A percentile compares a stretch with the other conserved stretches of the same genome.
These are phyloP conservation scores for Diaporthe sp. DNA, from an alignment of 2,329 filamentous ascomycete species.

Conservation along the genomic window DNA sequence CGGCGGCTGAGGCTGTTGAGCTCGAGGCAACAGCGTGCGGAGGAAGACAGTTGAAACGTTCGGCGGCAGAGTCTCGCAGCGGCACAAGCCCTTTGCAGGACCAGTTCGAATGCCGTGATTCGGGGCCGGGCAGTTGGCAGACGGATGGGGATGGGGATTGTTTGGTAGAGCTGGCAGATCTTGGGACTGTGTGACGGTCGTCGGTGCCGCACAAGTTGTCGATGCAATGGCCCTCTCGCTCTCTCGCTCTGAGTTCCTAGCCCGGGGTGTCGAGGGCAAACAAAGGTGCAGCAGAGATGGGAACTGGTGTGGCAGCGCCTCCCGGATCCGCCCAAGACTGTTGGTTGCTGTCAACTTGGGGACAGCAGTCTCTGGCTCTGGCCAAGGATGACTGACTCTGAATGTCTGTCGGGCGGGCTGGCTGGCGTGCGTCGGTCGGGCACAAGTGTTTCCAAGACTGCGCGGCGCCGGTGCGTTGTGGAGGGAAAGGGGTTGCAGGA, in stretches of 20 bases:
- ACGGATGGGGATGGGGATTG: conserved; percentile 16
- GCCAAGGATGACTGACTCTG: conserved; percentile 23
- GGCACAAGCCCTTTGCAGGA: conserved; percentile 24
- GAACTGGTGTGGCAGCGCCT: neutral
- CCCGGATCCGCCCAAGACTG: neutral
- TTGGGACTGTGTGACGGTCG: conserved; percentile 31
- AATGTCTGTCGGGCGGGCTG: conserved; percentile 3
- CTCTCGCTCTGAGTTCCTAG: neutral
- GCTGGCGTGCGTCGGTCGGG: conserved; percentile 30
- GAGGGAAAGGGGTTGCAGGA: conserved; percentile 38
- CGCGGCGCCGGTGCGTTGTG: conserved; percentile 20
- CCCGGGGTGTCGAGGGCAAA: conserved; percentile 5
- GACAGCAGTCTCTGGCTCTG: conserved; percentile 9
- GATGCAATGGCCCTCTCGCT: conserved; percentile 16
- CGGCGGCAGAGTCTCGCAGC: conserved; percentile 23
- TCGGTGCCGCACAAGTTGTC: conserved; percentile 31
- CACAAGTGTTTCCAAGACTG: conserved; percentile 29
- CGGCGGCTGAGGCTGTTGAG: conserved; percentile 15
- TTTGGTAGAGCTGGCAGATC: conserved; percentile 33
- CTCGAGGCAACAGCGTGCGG: conserved; percentile 1
- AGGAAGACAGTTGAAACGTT: conserved; percentile 27
- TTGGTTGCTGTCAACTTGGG: conserved; percentile 1
- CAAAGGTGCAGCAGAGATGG: conserved; percentile 13
- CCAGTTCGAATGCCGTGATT: conserved; percentile 6
- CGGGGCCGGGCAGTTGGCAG: conserved; percentile 15